Conservation (phyloP, 2,329 filamentous ascomycete genomes). For the Aureobasidium namibiae region DNA sequence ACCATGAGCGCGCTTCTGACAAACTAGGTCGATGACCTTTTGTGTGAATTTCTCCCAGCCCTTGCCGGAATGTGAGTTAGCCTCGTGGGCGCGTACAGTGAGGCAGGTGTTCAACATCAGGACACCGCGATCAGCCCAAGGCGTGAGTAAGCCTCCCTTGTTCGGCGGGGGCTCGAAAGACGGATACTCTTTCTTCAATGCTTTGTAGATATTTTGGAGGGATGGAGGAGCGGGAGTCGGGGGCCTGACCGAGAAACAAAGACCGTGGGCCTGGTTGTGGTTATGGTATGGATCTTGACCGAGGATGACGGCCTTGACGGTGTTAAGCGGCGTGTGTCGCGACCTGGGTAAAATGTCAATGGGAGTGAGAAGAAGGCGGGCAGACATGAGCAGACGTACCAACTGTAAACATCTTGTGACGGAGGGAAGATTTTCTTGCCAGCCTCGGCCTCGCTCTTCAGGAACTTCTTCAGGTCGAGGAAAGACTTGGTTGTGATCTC, state of each 20-base stretch:
- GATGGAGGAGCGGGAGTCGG: slow-evolving; percentile 84
- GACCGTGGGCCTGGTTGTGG: slow-evolving; percentile 86
- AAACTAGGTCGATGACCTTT: slow-evolving; percentile 79
- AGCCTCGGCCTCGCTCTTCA: slow-evolving; percentile 65
- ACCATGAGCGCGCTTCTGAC: slow-evolving; percentile 64
- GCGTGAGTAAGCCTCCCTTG: slow-evolving; percentile 72
- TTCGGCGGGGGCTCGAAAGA: slow-evolving; percentile 65
- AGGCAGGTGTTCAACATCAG: slow-evolving; percentile 91
- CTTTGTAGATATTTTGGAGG: slow-evolving; percentile 87
- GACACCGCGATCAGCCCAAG: slow-evolving; percentile 90
- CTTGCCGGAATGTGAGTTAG: slow-evolving; percentile 74
- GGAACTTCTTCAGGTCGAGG: slow-evolving; percentile 76
- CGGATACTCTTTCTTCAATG: slow-evolving; percentile 81
- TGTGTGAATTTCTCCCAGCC: slow-evolving; percentile 95
- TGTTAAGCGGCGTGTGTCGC: slow-evolving; percentile 78
- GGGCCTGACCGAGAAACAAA: slow-evolving; percentile 89
- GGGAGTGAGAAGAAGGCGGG: neutral
- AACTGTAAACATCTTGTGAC: slow-evolving; percentile 83
- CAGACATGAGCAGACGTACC: slow-evolving; percentile 46
- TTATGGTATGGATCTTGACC: slow-evolving; percentile 98
- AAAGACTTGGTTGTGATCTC: slow-evolving; percentile 75
- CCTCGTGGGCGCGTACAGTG: slow-evolving; percentile 81
- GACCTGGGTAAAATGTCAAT: slow-evolving; percentile 53
- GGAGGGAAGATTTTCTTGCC: slow-evolving; percentile 83
- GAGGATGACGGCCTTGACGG: slow-evolving; percentile 84